Evolutionary conservation across 352 stramenopile genomes (phyloP), one percentile per base, ranked within the genome.

Genomic region (Thraustotheca clavata): DNA sequence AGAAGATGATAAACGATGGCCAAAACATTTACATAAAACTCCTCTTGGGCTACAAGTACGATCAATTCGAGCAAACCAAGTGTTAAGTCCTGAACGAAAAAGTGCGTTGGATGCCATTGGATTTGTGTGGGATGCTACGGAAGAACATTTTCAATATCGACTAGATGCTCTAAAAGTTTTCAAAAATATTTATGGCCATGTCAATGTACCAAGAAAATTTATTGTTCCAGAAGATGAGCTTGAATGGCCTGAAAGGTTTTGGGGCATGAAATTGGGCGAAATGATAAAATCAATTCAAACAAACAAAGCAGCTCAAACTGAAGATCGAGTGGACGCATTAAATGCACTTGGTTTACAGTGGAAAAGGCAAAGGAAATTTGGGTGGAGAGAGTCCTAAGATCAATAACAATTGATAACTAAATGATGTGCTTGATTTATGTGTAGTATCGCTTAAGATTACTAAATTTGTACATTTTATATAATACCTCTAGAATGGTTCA

Each of bases 111-210:
- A 59, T 59, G 49, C 49, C 31, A 59, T 59, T 29, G 49, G 49
- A 26, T 59, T 59, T 59, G 49, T 48, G 9, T 59, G 49, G 49
- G 49, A 59, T 38, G 49, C 29, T 1, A 59, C 12, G 9, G 11
- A 48, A 48, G 20, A 48, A n/a, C 49, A 59, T 22, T 59, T 29
- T 29, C 20, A 38, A 14, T n/a, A 47, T 9, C 26, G 27, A 29
- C 27, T 59, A 34, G 11, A 12, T 11, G 49, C 11, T n/a, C 49
- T 59, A 9, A 11, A 38, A 31, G 20, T 34, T 9, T 59, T 59
- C 49, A 59, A 59, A n/a, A 9, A 9, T 22, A 11, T 59, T 48
- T 47, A 59, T 59, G 49, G 49, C 11, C 49, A 59, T n/a, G 9
- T 59, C 18, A 38, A 59, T 12, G 29, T 59, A 18, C 49, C 20